phyloP scores from a whole-genome alignment of 768 basidiomycete species.

The Boletales sp. region DNA sequence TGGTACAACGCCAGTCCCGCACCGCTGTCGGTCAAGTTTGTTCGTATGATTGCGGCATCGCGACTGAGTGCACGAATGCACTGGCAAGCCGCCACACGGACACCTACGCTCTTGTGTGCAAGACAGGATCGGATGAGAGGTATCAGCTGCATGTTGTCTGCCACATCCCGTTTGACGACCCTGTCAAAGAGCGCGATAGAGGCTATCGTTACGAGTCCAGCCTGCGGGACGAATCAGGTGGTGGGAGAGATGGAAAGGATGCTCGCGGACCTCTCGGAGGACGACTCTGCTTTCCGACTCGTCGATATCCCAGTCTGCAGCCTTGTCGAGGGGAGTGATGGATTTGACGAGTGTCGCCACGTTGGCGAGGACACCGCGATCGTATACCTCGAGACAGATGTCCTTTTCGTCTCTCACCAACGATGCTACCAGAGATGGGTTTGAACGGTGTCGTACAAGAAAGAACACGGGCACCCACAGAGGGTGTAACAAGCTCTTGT shows the following conservation, averaged over 20 bases:
- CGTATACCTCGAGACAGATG: slow-evolving; percentile 64
- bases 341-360: slow-evolving; percentile 49
- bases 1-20: slow-evolving; percentile 69
- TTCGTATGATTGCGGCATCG: slow-evolving; percentile 75
- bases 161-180: slow-evolving; percentile 65
- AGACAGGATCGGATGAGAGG: slow-evolving; percentile 54
- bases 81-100: slow-evolving; percentile 86
- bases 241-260: background rate
- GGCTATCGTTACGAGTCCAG: slow-evolving; percentile 69
- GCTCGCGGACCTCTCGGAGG: slow-evolving; percentile 57
- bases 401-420: slow-evolving; percentile 69
- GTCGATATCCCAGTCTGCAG: slow-evolving; percentile 60
- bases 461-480: slow-evolving; percentile 41
- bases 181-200: slow-evolving; percentile 70
- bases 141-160: slow-evolving; percentile 55
- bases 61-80: slow-evolving; percentile 78
- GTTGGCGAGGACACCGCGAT: slow-evolving; percentile 61
- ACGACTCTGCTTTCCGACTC: slow-evolving; percentile 54
- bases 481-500: slow-evolving; percentile 76
- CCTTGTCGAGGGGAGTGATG: slow-evolving; percentile 49
- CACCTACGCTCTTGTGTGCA: slow-evolving; percentile 60
- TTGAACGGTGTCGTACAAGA: background rate
- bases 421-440: slow-evolving; percentile 38
- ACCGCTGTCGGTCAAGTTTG: slow-evolving; percentile 80
- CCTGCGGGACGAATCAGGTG: slow-evolving; percentile 38